Evolutionary conservation across 148 eudicot species (phyloP).

Genomic region (Spergularia bocconei): DNA sequence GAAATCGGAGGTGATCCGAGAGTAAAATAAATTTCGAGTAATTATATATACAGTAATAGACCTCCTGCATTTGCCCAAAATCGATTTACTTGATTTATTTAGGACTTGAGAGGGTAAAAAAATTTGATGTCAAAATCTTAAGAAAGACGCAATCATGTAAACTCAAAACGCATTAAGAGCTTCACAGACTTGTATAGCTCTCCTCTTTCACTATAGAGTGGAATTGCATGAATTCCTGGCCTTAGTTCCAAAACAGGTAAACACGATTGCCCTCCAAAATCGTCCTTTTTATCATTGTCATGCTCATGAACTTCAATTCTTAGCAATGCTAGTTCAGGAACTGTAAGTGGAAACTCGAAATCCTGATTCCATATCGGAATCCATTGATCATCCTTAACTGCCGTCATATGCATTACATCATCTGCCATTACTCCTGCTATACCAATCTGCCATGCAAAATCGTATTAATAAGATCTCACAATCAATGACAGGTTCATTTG

Average conservation of each 20-base stretch:
- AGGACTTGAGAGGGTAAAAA: too few species aligned
- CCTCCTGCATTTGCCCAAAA: too few species aligned
- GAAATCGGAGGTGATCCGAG: too few species aligned
- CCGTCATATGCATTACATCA: constrained; percentile 37
- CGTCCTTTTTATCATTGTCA: constrained; percentile 47
- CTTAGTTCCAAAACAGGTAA: constrained; percentile 53
- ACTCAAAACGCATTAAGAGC: constrained; percentile 48
- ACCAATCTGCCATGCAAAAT: constrained; percentile 23
- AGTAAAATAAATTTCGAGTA: too few species aligned
- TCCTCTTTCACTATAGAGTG: constrained; percentile 42
- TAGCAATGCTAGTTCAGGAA: constrained; percentile 61
- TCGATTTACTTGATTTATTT: too few species aligned
- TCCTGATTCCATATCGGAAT: constrained; percentile 57
- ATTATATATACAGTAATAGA: too few species aligned
- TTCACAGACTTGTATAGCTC: constrained; percentile 42
- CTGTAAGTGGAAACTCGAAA: constrained; percentile 49
- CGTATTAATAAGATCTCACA: background rate
- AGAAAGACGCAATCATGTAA: constrained; percentile 12
- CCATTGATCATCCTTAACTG: constrained; percentile 56
- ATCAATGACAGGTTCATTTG: constrained; percentile 20
- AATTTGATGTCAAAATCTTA: too few species aligned
- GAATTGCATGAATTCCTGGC: constrained; percentile 50
- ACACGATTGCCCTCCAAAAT: constrained; percentile 64
- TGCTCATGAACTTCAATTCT: constrained; percentile 51
- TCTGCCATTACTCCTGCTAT: constrained; percentile 53